Base-by-base conservation (phyloP, 148 eudicot species). In the Polygonum maritimum region DNA sequence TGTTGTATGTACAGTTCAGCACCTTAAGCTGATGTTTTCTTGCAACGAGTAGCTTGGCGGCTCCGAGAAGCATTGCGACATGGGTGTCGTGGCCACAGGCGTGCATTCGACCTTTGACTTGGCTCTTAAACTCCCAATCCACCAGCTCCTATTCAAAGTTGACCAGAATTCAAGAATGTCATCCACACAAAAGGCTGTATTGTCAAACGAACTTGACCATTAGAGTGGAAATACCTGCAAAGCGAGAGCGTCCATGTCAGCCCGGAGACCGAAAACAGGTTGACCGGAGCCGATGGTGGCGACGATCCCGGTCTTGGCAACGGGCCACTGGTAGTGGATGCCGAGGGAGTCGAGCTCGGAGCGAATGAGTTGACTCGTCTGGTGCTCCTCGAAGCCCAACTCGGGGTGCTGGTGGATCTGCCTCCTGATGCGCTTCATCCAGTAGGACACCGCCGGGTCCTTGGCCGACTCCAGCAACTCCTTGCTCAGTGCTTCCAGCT, bases 191-290 rank as follows among this genome's bases (percentile, higher is more conserved):
- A 41, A 41, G 45, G 45, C 45, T 41, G 31, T 6, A 41, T 41
- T 41, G 7, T 41, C 9, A 6, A 44, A 44, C 47, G 47, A 7
- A 44, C 1, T 26, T 26, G 31, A 26, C 31, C 31, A n/a, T n/a
- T n/a, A 33, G 13, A 21, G 19, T 2, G 70, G 1, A 2, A 44
- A 45, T 44, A 90, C 94, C 91, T 89, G 97, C 82, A 91, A 36
- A 71, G 97, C 91, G 49, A 91, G 94, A 72, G 93, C 97, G 80
- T 94, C 98, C 87, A 94, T 94, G 49, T 94, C 98, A 57, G 98
- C 97, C 58, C 97, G 83, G 62, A 91, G 88, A 71, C 92, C 97
- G 75, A 91, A 81, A 7, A 94, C 95, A 1, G 83, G 77, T 13
- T 76, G 83, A 51, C 94, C 90, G 10, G 94, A 85, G 39, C 95